These are phyloP conservation scores for Euptelea pleiosperma DNA, from an alignment of 164 flowering plant species.

Conservation along the genomic window DNA sequence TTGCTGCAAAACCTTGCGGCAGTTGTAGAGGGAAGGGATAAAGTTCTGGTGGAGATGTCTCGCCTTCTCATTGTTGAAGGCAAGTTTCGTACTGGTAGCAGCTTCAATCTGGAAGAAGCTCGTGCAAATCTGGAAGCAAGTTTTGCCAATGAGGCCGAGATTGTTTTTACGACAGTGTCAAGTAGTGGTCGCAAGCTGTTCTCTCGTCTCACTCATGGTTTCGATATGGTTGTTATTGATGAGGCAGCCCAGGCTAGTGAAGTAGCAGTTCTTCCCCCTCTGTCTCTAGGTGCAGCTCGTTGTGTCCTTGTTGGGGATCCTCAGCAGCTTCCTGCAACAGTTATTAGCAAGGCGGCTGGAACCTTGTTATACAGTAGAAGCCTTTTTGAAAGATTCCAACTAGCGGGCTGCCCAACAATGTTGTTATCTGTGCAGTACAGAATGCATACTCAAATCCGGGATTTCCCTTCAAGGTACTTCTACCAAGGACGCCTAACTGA, in stretches of 20 bases:
- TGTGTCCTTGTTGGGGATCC: conserved; percentile 99
- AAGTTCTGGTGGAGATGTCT: conserved; percentile 81
- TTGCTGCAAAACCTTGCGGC: conserved; percentile 87
- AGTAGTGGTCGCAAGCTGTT: conserved; percentile 94
- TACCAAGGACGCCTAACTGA: conserved; percentile 94
- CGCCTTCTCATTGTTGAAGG: conserved; percentile 75
- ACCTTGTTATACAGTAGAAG: conserved; percentile 89
- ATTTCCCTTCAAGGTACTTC: conserved; percentile 92
- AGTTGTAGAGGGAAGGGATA: conserved; percentile 82
- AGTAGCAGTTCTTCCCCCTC: conserved; percentile 87
- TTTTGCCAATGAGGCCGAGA: conserved; percentile 97
- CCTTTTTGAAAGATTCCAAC: conserved; percentile 95
- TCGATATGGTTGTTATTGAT: conserved; percentile 98
- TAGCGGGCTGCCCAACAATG: conserved; percentile 94
- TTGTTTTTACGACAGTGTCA: conserved; percentile 94
- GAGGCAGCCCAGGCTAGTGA: conserved; percentile 99
- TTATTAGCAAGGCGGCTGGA: conserved; percentile 96
- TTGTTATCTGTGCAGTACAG: conserved; percentile 88
- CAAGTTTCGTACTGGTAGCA: conserved; percentile 60
- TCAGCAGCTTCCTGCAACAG: conserved; percentile 98
- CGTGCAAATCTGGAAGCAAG: conserved; percentile 94
- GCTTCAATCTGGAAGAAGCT: conserved; percentile 80
- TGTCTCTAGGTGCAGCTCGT: conserved; percentile 87
- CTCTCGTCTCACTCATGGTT: conserved; percentile 90
- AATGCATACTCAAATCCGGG: conserved; percentile 97